Percentiles rank a stretch among this genome's conserved stretches.
Conservation (phyloP, 2,329 filamentous ascomycete species). For the Dendryphion nanum region DNA sequence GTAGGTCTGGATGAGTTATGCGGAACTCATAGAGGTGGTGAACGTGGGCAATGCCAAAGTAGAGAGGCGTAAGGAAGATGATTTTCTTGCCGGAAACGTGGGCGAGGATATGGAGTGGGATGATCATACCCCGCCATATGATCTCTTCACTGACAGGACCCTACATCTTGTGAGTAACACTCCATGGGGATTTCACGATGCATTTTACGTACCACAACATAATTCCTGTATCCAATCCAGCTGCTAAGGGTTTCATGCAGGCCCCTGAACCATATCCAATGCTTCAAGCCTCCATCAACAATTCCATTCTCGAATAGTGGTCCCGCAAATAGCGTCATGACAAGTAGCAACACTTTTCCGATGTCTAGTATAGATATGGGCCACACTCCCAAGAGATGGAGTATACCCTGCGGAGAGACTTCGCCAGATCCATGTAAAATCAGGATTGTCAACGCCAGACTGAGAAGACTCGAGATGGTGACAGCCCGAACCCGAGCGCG, state of each 20-base stretch:
- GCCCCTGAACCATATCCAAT: slow-evolving; percentile 59
- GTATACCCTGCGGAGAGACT: slow-evolving; percentile 50
- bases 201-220: slow-evolving; percentile 69
- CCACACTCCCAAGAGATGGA: slow-evolving; percentile 78
- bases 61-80: slow-evolving; percentile 78
- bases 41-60: slow-evolving; percentile 90
- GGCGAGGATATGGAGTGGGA: slow-evolving; percentile 78
- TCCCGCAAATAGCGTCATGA: slow-evolving; percentile 75
- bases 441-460: slow-evolving; percentile 64
- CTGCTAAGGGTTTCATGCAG: slow-evolving; percentile 61
- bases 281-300: slow-evolving; percentile 67
- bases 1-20: slow-evolving; percentile 71
- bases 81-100: slow-evolving; percentile 52
- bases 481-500: slow-evolving; percentile 80
- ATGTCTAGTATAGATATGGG: slow-evolving; percentile 68
- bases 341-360: slow-evolving; percentile 64
- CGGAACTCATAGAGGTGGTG: slow-evolving; percentile 97
- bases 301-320: slow-evolving; percentile 79
- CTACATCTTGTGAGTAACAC: slow-evolving; percentile 15
- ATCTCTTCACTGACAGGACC: slow-evolving; percentile 90
- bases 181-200: neutral
- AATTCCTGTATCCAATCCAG: slow-evolving; percentile 84
- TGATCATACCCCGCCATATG: slow-evolving; percentile 83
- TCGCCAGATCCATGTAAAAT: slow-evolving; percentile 59
- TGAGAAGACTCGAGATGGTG: slow-evolving; percentile 68